These are phyloP conservation scores for Diaporthe capsici DNA, from an alignment of 2,329 filamentous ascomycete genomes.

Conservation along the genomic window DNA sequence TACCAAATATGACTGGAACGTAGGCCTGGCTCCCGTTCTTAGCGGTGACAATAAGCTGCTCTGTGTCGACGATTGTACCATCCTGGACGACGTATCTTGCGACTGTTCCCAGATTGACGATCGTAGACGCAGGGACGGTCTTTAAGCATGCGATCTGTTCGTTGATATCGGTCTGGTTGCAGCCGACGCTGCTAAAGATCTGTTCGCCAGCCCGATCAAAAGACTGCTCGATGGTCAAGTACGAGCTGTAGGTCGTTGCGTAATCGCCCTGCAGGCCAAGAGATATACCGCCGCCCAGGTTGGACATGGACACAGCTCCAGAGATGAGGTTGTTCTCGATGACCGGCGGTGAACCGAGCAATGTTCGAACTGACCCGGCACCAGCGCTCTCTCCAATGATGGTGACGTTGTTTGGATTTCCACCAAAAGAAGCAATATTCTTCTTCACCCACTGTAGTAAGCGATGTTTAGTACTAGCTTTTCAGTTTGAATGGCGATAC, in stretches of 20 bases:
- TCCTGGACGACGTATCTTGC: slow-evolving; percentile 69
- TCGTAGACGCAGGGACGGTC: slow-evolving; percentile 54
- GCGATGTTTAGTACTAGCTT: not conserved
- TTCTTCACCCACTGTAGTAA: slow-evolving; percentile 33
- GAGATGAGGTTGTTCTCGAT: slow-evolving; percentile 58
- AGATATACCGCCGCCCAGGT: slow-evolving; percentile 65
- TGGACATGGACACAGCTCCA: slow-evolving; percentile 63
- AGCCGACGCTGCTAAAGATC: slow-evolving; percentile 63
- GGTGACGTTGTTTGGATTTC: slow-evolving; percentile 35
- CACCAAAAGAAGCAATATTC: slow-evolving; percentile 38
- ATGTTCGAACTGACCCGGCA: slow-evolving; percentile 62
- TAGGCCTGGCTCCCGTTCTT: slow-evolving; percentile 60
- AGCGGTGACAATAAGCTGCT: slow-evolving; percentile 59
- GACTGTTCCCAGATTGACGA: slow-evolving; percentile 55
- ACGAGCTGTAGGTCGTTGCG: slow-evolving; percentile 67
- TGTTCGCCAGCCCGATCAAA: slow-evolving; percentile 62
- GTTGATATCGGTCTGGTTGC: slow-evolving; percentile 57
- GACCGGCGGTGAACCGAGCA: slow-evolving; percentile 62
- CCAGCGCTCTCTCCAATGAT: slow-evolving; percentile 55
- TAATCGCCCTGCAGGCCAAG: slow-evolving; percentile 63
- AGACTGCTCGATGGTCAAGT: slow-evolving; percentile 64
- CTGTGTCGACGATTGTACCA: slow-evolving; percentile 63
- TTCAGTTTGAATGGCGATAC: too few relatives aligned
- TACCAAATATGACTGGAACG: slow-evolving; percentile 67
- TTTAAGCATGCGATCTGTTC: slow-evolving; percentile 63